Evolutionary conservation across 2,329 filamentous ascomycete species (phyloP), one percentile per base, ranked within the genome.

Genomic region (Colletotrichum plurivorum): DNA sequence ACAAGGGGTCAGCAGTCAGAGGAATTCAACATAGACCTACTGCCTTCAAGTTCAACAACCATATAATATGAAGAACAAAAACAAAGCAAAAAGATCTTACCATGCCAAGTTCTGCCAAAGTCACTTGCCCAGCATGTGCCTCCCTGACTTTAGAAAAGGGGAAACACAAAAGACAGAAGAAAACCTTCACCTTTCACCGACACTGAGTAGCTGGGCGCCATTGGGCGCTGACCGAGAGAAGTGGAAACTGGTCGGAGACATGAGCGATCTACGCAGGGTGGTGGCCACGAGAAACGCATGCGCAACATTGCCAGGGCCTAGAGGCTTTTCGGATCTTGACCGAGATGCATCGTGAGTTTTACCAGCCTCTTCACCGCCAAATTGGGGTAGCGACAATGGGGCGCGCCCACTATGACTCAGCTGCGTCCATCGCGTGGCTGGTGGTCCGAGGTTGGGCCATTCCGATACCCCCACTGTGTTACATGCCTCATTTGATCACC

Each of bases 261-360:
- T 55, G 39, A 18, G 53, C 61, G 65, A 65, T 69, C 66, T 69
- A 59, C 66, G 49, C 61, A 68, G 61, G 66, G 66, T 49, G 53
- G 22, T 59, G 63, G 43, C 49, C 58, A 53, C 51, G 51, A 67
- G 57, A 55, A 49, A 41, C 9, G 43, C 31, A 22, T 54, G 18
- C 41, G 15, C 25, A 25, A 52, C 31, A 43, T 39, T 31, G 15
- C 15, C 48, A 20, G 63, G 16, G 41, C 41, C 15, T 13, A n/a
- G 41, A 69, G 54, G 60, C 53, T 18, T 57, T 64, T 52, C 53
- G 60, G 60, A 68, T 48, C 65, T 57, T 64, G 65, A 53, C 60
- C 60, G 65, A 67, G 48, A 57, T 48, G 65, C 60, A 68, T 68
- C 53, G 60, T 53, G 65, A 64, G 51, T 25, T 25, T 20, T 41